phyloP scores from a whole-genome alignment of 2,329 filamentous ascomycete genomes.

The Talaromyces sp. region DNA sequence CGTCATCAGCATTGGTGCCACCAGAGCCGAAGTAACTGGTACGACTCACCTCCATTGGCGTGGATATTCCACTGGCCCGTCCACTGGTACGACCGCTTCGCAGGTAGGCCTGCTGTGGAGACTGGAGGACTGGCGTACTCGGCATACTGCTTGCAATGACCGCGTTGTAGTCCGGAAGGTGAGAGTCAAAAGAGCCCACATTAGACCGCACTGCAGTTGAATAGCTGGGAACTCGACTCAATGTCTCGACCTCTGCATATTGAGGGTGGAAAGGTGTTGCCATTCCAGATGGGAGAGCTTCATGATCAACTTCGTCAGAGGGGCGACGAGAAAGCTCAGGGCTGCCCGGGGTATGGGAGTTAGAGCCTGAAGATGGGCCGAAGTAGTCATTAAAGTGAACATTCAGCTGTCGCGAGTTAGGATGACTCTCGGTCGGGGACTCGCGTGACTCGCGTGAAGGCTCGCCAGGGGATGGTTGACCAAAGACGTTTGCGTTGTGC shows the following conservation, averaged over 20 bases:
- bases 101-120: conserved; percentile 44
- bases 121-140: conserved; percentile 33
- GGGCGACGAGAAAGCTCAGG: conserved; percentile 48
- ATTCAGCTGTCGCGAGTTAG: conserved; percentile 30
- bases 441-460: conserved; percentile 16
- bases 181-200: conserved; percentile 55
- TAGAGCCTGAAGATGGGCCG: conserved; percentile 35
- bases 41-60: conserved; percentile 32
- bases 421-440: conserved; percentile 22
- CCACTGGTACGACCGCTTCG: conserved; percentile 38
- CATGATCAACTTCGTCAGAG: conserved; percentile 52
- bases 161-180: conserved; percentile 68
- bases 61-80: conserved; percentile 36
- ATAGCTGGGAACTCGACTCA: conserved; percentile 78
- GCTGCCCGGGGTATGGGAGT: conserved; percentile 36
- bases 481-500: conserved; percentile 36
- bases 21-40: conserved; percentile 29
- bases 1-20: conserved; percentile 37
- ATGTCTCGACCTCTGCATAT: conserved; percentile 62
- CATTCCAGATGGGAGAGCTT: conserved; percentile 48
- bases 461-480: conserved; percentile 26
- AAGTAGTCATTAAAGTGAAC: conserved; percentile 36
- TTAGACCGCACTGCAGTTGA: conserved; percentile 71
- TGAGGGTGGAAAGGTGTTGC: conserved; percentile 46
- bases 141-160: conserved; percentile 44